Percentiles rank a stretch among this genome's conserved stretches.
These are phyloP conservation scores for Bryum argenteum DNA, from an alignment of 225 moss, liverwort and hornwort species.

Conservation along the genomic window DNA sequence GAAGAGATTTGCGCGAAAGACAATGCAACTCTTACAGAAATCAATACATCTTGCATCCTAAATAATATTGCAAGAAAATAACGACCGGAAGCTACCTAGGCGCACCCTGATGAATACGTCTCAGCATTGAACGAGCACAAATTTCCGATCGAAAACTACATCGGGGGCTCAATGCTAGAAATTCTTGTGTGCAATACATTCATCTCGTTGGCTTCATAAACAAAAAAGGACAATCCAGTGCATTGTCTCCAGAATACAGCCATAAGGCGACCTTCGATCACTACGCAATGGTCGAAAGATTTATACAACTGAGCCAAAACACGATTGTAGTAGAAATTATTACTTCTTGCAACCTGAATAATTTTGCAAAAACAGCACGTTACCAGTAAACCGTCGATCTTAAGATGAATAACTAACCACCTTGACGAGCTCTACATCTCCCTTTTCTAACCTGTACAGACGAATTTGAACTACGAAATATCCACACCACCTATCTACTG, in stretches of 20 bases:
- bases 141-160: no score
- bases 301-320: not conserved
- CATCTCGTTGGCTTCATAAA: no score
- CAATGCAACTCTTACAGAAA: no score
- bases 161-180: no score
- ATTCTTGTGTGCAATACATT: no score
- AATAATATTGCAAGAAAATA: no score
- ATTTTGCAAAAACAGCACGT: not conserved
- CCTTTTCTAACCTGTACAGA: not conserved
- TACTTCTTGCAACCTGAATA: not conserved
- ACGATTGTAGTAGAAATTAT: not conserved
- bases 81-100: no score
- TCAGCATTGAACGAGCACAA: no score
- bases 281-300: not conserved
- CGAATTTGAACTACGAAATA: not conserved
- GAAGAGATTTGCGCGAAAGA: no score
- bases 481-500: constrained; percentile 8
- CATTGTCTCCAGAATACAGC: not conserved
- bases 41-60: no score
- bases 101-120: no score
- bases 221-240: not conserved
- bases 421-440: constrained; percentile 14
- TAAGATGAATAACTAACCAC: not conserved
- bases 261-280: not conserved
- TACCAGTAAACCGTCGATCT: not conserved